phyloP scores from a whole-genome alignment of 2,329 filamentous ascomycete genomes.

The Botrytis medusae region DNA sequence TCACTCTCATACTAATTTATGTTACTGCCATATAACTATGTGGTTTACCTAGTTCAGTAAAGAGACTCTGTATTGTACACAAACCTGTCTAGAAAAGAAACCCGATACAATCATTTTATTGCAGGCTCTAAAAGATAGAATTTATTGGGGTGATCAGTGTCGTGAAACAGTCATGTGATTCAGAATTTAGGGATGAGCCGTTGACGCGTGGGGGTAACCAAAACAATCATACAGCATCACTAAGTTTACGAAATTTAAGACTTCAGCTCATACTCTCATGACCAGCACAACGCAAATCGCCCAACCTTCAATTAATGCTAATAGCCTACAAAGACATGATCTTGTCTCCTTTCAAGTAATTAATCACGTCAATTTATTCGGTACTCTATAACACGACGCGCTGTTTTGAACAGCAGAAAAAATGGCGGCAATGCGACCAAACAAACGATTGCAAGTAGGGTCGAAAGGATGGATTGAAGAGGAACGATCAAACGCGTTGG shows the following conservation, averaged over 20 bases:
- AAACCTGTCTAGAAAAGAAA: neutral
- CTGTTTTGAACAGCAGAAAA: constrained; percentile 36
- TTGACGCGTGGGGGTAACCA: constrained; percentile 20
- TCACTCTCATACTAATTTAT: neutral
- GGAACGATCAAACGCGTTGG: constrained; percentile 75
- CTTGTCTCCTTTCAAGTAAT: constrained; percentile 27
- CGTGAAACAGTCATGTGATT: constrained; percentile 5
- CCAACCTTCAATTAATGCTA: neutral
- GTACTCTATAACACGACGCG: constrained; percentile 31
- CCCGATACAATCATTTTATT: neutral
- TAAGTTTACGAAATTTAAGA: constrained; percentile 21
- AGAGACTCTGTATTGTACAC: neutral
- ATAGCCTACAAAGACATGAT: constrained; percentile 31
- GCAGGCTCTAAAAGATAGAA: neutral
- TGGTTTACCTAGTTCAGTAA: neutral
- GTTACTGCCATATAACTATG: neutral
- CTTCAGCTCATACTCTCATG: constrained; percentile 23
- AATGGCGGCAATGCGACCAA: constrained; percentile 41
- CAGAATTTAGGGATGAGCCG: neutral
- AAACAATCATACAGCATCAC: constrained; percentile 30
- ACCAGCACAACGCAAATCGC: constrained; percentile 24
- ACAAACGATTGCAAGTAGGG: constrained; percentile 67
- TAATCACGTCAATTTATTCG: constrained; percentile 15
- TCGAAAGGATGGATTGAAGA: constrained; percentile 82
- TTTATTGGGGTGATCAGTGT: neutral